Conservation (phyloP, 2,329 filamentous ascomycete species). For the Phaeosphaeria sp. region DNA sequence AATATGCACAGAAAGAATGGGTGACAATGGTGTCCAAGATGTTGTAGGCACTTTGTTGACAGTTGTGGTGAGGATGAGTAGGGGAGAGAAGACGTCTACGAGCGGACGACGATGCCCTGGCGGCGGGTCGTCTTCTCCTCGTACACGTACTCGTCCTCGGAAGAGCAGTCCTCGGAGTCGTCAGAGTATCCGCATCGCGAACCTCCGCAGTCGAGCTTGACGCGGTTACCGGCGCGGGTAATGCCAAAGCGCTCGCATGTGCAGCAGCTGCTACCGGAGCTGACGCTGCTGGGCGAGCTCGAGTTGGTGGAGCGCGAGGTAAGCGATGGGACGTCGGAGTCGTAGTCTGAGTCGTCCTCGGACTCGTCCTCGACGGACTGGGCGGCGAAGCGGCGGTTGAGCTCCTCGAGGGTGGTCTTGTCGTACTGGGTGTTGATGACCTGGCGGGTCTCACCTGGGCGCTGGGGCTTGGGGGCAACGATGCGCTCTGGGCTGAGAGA, state of each 20-base stretch:
- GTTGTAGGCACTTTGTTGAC: background rate
- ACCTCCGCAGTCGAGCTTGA: slow-evolving; percentile 96
- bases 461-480: slow-evolving; percentile 86
- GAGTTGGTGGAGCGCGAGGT: slow-evolving; percentile 72
- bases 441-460: slow-evolving; percentile 84
- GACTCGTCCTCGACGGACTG: slow-evolving; percentile 63
- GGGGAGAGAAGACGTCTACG: slow-evolving; percentile 19
- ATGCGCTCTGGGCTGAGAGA: slow-evolving; percentile 89
- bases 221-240: slow-evolving; percentile 87
- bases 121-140: slow-evolving; percentile 57
- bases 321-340: slow-evolving; percentile 73
- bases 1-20: slow-evolving; percentile 39
- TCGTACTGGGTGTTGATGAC: slow-evolving; percentile 84
- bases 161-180: slow-evolving; percentile 73
- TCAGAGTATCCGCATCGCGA: slow-evolving; percentile 83
- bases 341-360: slow-evolving; percentile 68
- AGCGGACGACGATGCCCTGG: slow-evolving; percentile 55
- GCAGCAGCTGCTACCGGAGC: slow-evolving; percentile 67
- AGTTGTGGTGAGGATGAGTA: background rate
- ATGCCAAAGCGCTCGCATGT: slow-evolving; percentile 97
- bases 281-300: slow-evolving; percentile 71
- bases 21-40: slow-evolving; percentile 14
- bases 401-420: slow-evolving; percentile 77
- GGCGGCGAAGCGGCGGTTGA: slow-evolving; percentile 76
- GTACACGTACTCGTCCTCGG: slow-evolving; percentile 67